Evolutionary conservation across 129 eudicot genomes (phyloP).

Genomic region (Chrysanthemum lavandulifolium): DNA sequence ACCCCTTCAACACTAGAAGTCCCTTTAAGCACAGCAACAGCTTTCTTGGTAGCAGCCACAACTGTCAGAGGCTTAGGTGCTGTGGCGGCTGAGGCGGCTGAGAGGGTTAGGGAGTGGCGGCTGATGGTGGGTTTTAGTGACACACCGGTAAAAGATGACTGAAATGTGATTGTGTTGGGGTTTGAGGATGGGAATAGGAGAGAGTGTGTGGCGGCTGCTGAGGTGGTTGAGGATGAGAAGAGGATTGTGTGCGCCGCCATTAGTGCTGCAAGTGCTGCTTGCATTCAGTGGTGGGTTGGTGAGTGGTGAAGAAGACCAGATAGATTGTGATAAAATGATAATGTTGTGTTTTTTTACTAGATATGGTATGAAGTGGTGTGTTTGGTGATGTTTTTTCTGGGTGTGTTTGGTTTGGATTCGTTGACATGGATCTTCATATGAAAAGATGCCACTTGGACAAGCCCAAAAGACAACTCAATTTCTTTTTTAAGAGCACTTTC

Average conservation of each 20-base stretch:
- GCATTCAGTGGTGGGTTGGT: slow-evolving; percentile 36
- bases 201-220: slow-evolving; percentile 27
- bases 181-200: slow-evolving; percentile 44
- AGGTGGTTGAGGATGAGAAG: slow-evolving; percentile 27
- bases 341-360: slow-evolving; percentile 24
- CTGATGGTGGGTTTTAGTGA: slow-evolving; percentile 46
- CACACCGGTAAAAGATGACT: slow-evolving; percentile 51
- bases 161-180: slow-evolving; percentile 29
- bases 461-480: neutral
- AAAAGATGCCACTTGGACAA: neutral
- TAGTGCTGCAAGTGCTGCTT: slow-evolving; percentile 66
- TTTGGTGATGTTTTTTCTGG: neutral
- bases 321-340: slow-evolving; percentile 28
- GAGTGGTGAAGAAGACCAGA: slow-evolving; percentile 13
- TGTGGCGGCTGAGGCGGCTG: slow-evolving; percentile 35
- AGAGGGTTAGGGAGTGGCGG: slow-evolving; percentile 43
- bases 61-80: slow-evolving; percentile 60
- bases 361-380: neutral
- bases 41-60: slow-evolving; percentile 83
- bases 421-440: neutral
- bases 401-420: slow-evolving; percentile 19
- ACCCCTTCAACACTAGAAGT: slow-evolving; percentile 86
- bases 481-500: too few relatives aligned
- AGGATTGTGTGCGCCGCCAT: slow-evolving; percentile 81
- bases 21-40: slow-evolving; percentile 92